Evolutionary conservation across 2,329 filamentous ascomycete genomes (phyloP).

Genomic region (Berkeleyomyces rouxiae): DNA sequence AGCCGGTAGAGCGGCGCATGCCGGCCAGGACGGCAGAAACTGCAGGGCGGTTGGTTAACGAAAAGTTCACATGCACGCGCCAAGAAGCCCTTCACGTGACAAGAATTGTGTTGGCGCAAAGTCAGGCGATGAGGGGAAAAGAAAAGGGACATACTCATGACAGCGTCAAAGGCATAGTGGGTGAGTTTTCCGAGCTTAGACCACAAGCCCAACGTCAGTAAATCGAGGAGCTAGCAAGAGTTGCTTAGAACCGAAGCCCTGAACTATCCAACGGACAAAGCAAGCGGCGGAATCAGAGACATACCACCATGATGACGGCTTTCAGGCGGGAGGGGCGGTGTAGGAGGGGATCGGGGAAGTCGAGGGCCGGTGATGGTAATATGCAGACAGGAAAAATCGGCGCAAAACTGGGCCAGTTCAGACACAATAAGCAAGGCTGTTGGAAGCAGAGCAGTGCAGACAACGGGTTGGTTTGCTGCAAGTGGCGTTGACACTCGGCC

Average conservation of each 20-base stretch:
- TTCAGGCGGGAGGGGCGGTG: not conserved
- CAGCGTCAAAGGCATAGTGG: slow-evolving; percentile 92
- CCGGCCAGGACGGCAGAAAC: slow-evolving; percentile 93
- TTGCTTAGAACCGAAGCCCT: not conserved
- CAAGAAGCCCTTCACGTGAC: not conserved
- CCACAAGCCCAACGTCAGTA: slow-evolving; percentile 52
- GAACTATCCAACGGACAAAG: not conserved
- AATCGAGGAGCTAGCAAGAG: slow-evolving; percentile 40
- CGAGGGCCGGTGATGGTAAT: not conserved
- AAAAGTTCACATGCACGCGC: not conserved
- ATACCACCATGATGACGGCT: slow-evolving; percentile 21
- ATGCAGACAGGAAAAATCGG: too few relatives aligned
- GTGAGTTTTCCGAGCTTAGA: slow-evolving; percentile 79
- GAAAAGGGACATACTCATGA: slow-evolving; percentile 50
- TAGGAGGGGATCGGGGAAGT: not conserved
- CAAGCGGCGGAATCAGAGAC: slow-evolving; percentile 13
- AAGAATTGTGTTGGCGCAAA: not conserved
- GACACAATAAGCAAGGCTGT: too few relatives aligned
- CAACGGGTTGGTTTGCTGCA: not conserved
- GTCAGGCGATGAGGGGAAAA: not conserved
- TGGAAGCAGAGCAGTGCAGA: not conserved
- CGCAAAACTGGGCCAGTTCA: not conserved
- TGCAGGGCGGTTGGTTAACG: slow-evolving; percentile 23
- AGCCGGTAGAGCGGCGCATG: slow-evolving; percentile 89
- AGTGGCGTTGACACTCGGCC: not conserved